phyloP scores from a whole-genome alignment of 805 yeast genomes.

The Jamesozyma jinghongensis region DNA sequence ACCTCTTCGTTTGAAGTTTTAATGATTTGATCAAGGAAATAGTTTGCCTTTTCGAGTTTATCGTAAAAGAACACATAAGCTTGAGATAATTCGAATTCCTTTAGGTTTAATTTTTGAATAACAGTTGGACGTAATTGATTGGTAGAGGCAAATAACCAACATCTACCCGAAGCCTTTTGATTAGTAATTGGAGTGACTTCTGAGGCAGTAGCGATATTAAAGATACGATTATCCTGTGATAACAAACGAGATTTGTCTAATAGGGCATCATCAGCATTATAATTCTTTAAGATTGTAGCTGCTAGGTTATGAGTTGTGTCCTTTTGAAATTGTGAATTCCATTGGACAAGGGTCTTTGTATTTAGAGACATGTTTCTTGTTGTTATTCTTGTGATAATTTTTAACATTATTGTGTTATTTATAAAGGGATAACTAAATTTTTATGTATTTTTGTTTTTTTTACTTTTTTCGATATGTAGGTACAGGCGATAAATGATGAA shows the following conservation, averaged over 20 bases:
- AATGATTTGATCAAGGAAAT: conserved; percentile 64
- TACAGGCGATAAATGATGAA: too few relatives aligned
- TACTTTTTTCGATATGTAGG: too few relatives aligned
- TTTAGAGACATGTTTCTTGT: conserved; percentile 2
- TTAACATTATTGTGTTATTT: conserved; percentile 3
- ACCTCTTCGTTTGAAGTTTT: conserved; percentile 59
- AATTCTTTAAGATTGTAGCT: conserved; percentile 29
- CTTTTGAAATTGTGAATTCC: conserved; percentile 22
- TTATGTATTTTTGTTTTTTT: too few relatives aligned
- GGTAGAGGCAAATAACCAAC: conserved; percentile 84
- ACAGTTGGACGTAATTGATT: conserved; percentile 60
- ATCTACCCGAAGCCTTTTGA: conserved; percentile 70
- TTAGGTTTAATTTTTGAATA: conserved; percentile 52
- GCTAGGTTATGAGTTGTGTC: conserved; percentile 30
- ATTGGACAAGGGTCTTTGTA: conserved; percentile 3
- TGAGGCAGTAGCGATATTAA: conserved; percentile 32
- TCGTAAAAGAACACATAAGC: conserved; percentile 76
- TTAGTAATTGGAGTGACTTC: conserved; percentile 48
- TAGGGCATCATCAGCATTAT: conserved; percentile 29
- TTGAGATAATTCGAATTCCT: conserved; percentile 67
- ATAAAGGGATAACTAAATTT: not conserved
- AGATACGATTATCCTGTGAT: conserved; percentile 19
- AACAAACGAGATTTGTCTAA: conserved; percentile 20
- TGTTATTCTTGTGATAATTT: too few relatives aligned
- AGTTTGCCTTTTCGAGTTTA: conserved; percentile 77